Evolutionary conservation across 2,329 filamentous ascomycete genomes (phyloP).

Genomic region (Shiraia sp.): DNA sequence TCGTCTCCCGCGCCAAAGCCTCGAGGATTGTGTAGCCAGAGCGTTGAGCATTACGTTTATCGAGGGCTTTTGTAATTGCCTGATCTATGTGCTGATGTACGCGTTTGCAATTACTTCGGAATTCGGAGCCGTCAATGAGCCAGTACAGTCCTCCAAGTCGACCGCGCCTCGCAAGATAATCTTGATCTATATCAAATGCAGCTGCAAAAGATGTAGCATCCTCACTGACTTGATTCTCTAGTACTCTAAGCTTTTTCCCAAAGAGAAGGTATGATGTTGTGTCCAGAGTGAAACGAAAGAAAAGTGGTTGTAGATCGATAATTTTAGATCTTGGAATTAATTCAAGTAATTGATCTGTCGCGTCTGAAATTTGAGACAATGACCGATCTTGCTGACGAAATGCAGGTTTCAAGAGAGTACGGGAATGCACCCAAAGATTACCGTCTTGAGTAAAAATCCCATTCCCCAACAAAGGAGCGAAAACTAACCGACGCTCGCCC

Average conservation of each 20-base stretch:
- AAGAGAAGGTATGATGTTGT: constrained; percentile 71
- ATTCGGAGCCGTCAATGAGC: constrained; percentile 45
- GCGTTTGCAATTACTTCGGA: constrained; percentile 17
- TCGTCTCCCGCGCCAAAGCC: constrained; percentile 39
- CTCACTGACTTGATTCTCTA: constrained; percentile 18
- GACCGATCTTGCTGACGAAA: constrained; percentile 54
- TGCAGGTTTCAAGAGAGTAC: constrained; percentile 52
- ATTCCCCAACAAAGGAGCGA: constrained; percentile 45
- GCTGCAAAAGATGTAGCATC: constrained; percentile 36
- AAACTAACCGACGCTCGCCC: constrained; percentile 36
- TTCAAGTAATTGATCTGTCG: constrained; percentile 59
- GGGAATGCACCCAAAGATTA: constrained; percentile 30
- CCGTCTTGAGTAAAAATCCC: constrained; percentile 37
- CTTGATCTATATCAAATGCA: constrained; percentile 46
- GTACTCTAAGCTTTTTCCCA: constrained; percentile 51
- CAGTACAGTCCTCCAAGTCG: constrained; percentile 48
- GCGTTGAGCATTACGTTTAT: too few species aligned
- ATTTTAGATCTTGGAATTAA: constrained; percentile 54
- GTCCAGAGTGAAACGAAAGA: constrained; percentile 69
- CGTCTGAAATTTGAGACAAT: constrained; percentile 56
- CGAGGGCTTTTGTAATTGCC: constrained; percentile 44
- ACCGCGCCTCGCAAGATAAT: constrained; percentile 40
- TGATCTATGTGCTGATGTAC: constrained; percentile 44
- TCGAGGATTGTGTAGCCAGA: constrained; percentile 47
- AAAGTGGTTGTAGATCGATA: constrained; percentile 64